Base-by-base conservation (phyloP, 2,329 filamentous ascomycete species). In the Atkinsonella texensis region DNA sequence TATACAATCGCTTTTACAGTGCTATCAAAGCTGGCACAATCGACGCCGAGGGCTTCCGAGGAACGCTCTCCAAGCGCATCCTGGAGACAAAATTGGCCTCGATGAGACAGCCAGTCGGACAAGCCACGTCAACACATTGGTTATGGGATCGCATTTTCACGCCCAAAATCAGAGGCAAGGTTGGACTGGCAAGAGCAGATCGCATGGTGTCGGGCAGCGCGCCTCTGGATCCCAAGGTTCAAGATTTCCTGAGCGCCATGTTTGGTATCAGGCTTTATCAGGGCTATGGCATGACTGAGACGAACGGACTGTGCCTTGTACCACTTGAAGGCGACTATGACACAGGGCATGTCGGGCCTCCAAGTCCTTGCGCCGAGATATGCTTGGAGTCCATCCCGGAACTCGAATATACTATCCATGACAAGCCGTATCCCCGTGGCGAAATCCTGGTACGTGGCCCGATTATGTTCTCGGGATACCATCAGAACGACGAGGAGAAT, bases 241-340 rank as follows among this genome's bases (percentile, higher is more conserved):
- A 96, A 57, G 78, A 87, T 61, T 95, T 97, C 72, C 78, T 97
- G 46, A 85, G 89, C 42, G 81, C 89, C 39, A 85, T 86, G 33
- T 87, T 95, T 57, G 85, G 79, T 53, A 86, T 84, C 68, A 76
- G 82, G 62, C 86, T 97, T 62, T 68, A 80, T 32, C 91, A 97
- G 70, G 93, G 90, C 33, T 98, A 91, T 66, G 93, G 93, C 46
- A 75, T 98, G 66, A 98, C 93, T 1, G 93, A 98, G 70, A 87
- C 89, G 1, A 95, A 95, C 62, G 89, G 90, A 39, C 79, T 85
- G 32, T 81, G 79, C 18, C 75, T 84, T 12, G 78, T 80, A 38
- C 93, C 97, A 70, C 61, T 79, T 7, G 65, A 72, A 2, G 76
- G 77, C 44, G 93, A 98, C 66, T 82, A 87, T 63, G 77, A 76